Evolutionary conservation across 768 basidiomycete genomes (phyloP), one percentile per base, ranked within the genome.

Genomic region (Gymnopilus junonius): DNA sequence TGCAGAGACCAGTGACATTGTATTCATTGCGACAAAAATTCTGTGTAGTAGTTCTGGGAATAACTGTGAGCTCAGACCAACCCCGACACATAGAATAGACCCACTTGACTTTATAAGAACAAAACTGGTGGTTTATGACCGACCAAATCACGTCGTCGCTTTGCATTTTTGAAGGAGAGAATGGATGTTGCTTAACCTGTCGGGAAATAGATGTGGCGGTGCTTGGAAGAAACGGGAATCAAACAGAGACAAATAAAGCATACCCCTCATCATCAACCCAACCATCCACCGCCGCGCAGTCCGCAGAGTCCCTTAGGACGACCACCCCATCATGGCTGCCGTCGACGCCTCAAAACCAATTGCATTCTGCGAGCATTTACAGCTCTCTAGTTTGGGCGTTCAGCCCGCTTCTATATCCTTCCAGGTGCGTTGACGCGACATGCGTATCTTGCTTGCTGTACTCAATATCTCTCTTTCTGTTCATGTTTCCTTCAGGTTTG

Each of bases 121-220:
- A 99, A 76, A 98, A 98, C 70, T 95, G 94, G 60, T 87, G 85
- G 77, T 94, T 94, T 74, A 96, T 95, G 31, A 95, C 93, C 20
- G 89, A 93, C 97, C 97, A 99, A 67, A 99, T 98, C 67, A 98
- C 92, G 79, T 99, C 97, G 92, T 99, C 97, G 78, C 90, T 91
- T 75, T 94, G 92, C 91, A 94, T 94, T 61, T 62, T 69, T 20
- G 29, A n/a, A 51, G 17, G 48, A 29, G 29, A 29, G 48, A 12
- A 17, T n/a, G 21, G 45, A 46, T 15, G 40, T 10, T 37, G 37
- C 37, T 42, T n/a, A 20, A 42, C 17, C 1, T 42, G n/a, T 42
- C 45, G 14, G 45, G 29, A 32, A 32, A 32, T 51, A 32, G 48
- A 27, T 51, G 48, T 51, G 48, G 48, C 48, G 31, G 48, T 51